Evolutionary conservation across 768 basidiomycete genomes (phyloP).

Genomic region (Pleurotus salmoneostramineus): DNA sequence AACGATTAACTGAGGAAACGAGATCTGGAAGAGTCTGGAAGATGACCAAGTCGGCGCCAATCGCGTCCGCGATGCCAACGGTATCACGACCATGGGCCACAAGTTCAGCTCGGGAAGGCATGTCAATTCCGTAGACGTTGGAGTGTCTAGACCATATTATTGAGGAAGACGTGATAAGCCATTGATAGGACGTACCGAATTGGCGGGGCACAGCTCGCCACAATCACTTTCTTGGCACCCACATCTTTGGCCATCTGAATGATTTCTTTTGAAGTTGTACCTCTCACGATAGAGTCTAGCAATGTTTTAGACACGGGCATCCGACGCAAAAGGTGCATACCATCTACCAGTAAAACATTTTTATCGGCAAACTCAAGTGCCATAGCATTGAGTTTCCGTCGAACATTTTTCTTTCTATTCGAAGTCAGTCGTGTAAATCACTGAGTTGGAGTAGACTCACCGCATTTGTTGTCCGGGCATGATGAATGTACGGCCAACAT

Average conservation of each 20-base stretch:
- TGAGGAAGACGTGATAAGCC: too few relatives aligned
- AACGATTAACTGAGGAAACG: constrained; percentile 76
- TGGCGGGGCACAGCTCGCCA: constrained; percentile 96
- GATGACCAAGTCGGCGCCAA: constrained; percentile 94
- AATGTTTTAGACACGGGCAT: background rate
- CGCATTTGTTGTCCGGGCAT: constrained; percentile 99
- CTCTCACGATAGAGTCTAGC: constrained; percentile 95
- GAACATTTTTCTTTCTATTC: constrained; percentile 86
- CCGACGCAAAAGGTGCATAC: constrained; percentile 34
- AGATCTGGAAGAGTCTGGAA: constrained; percentile 93
- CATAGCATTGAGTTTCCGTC: constrained; percentile 97
- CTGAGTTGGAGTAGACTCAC: constrained; percentile 26
- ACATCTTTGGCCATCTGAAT: constrained; percentile 99
- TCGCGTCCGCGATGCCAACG: constrained; percentile 68
- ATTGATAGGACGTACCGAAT: constrained; percentile 57
- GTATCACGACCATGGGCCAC: constrained; percentile 79
- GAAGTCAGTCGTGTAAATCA: background rate
- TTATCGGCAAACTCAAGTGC: constrained; percentile 92
- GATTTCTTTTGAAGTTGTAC: constrained; percentile 98
- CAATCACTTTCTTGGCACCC: constrained; percentile 92
- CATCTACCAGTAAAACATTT: constrained; percentile 94
- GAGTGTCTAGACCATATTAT: constrained; percentile 49
- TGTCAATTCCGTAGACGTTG: constrained; percentile 99
- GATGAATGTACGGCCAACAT: constrained; percentile 97
- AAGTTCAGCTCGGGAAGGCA: constrained; percentile 93